phyloP scores from a whole-genome alignment of 2,329 filamentous ascomycete species.

The Berkeleyomyces basicola region DNA sequence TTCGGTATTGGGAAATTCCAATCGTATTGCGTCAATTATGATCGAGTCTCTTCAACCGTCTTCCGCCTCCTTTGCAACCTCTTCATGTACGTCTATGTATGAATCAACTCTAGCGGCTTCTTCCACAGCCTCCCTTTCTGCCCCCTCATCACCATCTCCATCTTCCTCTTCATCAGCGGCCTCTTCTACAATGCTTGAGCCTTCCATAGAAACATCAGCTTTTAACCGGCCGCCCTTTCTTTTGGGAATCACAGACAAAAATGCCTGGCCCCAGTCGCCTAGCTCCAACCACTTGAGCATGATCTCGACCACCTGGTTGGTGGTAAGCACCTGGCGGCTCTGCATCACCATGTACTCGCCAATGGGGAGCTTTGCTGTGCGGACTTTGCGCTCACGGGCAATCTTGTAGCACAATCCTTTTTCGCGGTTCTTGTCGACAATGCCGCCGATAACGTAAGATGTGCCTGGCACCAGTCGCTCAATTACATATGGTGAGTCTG shows the following conservation, averaged over 20 bases:
- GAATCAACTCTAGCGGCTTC: slow-evolving; percentile 10
- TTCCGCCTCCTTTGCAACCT: neutral
- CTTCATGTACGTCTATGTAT: neutral
- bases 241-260: slow-evolving; percentile 75
- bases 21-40: neutral
- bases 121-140: slow-evolving; percentile 3
- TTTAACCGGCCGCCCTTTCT: slow-evolving; percentile 67
- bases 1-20: too few species aligned
- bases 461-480: slow-evolving; percentile 71
- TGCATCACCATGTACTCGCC: slow-evolving; percentile 90
- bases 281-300: slow-evolving; percentile 86
- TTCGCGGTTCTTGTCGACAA: slow-evolving; percentile 92
- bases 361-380: slow-evolving; percentile 83
- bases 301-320: slow-evolving; percentile 93
- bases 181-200: slow-evolving; percentile 16
- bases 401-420: slow-evolving; percentile 85
- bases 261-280: slow-evolving; percentile 82
- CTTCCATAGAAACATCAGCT: slow-evolving; percentile 15
- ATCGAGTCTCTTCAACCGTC: neutral
- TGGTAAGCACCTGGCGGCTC: slow-evolving; percentile 70
- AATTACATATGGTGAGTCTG: slow-evolving; percentile 76
- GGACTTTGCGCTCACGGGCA: slow-evolving; percentile 57
- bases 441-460: slow-evolving; percentile 81
- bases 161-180: slow-evolving; percentile 18
- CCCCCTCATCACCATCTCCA: slow-evolving; percentile 1